Conservation (phyloP, 2,329 filamentous ascomycete species). For the Trichophyton benhamiae region DNA sequence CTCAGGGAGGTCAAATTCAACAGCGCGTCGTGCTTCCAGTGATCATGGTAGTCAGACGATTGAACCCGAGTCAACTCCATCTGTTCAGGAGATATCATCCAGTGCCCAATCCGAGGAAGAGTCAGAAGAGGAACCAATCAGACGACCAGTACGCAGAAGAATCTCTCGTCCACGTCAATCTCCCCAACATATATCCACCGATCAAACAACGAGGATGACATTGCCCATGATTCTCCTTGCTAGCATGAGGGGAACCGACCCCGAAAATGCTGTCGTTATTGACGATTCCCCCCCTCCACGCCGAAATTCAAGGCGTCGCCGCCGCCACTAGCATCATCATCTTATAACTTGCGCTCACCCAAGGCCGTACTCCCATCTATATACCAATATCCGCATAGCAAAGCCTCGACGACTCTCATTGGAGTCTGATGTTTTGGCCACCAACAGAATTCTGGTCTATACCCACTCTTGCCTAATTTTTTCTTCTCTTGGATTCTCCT, state of each 20-base stretch:
- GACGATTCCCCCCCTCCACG: not conserved
- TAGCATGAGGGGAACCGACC: not conserved
- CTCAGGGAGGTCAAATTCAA: not conserved
- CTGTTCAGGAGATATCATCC: not conserved
- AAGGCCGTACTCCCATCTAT: not conserved
- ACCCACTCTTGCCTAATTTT: not conserved
- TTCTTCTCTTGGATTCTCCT: not conserved
- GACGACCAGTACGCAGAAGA: not conserved
- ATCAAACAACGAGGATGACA: not conserved
- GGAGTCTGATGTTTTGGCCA: not conserved
- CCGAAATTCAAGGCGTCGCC: not conserved
- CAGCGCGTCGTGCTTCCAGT: not conserved
- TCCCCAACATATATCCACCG: not conserved
- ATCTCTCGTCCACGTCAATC: not conserved
- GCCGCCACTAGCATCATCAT: not conserved
- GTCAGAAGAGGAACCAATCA: conserved; percentile 10
- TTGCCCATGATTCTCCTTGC: no score
- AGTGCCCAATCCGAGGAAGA: conserved; percentile 1
- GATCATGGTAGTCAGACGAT: not conserved
- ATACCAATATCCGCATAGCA: not conserved
- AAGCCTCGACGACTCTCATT: not conserved
- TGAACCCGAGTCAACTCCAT: not conserved
- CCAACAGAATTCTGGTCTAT: not conserved
- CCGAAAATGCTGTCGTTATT: not conserved
- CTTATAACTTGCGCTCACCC: not conserved